Evolutionary conservation across 139 green algal genomes (phyloP).

Genomic region (Eudorina sp.): DNA sequence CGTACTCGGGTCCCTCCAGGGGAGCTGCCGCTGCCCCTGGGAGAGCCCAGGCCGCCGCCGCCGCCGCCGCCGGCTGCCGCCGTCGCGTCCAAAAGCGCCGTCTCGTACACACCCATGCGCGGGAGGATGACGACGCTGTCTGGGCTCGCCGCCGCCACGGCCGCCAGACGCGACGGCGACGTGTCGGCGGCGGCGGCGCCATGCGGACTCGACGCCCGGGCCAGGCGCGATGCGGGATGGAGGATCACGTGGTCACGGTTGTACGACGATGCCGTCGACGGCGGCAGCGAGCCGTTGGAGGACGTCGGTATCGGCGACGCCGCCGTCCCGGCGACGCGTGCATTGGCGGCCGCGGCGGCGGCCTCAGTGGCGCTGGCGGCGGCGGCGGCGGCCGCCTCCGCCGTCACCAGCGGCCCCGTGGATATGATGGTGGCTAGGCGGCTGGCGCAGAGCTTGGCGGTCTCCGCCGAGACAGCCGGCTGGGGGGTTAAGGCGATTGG

Average conservation of each 20-base stretch:
- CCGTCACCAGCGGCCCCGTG: neutral
- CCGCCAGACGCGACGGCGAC: neutral
- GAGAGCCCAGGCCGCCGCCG: neutral
- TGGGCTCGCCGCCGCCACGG: neutral
- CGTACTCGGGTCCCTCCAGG: neutral
- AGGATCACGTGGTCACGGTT: neutral
- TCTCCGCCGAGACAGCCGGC: neutral
- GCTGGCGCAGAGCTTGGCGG: constrained; percentile 11
- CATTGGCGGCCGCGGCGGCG: neutral
- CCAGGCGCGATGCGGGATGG: too few species aligned
- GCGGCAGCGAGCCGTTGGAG: neutral
- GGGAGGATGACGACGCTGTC: constrained; percentile 46
- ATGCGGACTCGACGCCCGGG: too few species aligned
- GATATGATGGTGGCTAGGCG: constrained; percentile 34
- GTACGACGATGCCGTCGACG: neutral
- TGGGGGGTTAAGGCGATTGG: too few species aligned
- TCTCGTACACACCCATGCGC: constrained; percentile 30
- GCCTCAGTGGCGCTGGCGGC: neutral
- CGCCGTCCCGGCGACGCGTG: neutral
- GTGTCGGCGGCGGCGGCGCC: neutral
- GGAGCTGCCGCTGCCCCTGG: neutral
- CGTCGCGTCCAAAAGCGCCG: neutral
- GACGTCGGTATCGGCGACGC: neutral
- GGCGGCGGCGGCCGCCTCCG: neutral
- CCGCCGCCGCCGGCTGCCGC: neutral